Conservation (phyloP, 805 yeast genomes). For the Starmerella geochares region DNA sequence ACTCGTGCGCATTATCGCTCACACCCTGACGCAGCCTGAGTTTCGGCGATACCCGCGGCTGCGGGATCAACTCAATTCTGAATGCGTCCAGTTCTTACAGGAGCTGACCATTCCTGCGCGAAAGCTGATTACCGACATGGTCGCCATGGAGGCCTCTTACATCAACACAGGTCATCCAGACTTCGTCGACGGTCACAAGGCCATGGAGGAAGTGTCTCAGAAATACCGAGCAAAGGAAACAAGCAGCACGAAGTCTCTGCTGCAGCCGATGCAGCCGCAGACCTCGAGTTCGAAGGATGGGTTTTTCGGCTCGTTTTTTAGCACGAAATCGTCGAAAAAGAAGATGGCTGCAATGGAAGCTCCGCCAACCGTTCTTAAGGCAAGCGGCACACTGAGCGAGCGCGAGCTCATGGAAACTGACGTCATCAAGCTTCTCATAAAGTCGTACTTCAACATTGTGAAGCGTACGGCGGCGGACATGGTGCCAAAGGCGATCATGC, state of each 20-base stretch:
- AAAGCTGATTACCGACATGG: slow-evolving; percentile 71
- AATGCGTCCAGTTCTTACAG: slow-evolving; percentile 69
- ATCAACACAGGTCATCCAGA: slow-evolving; percentile 98
- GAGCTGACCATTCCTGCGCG: slow-evolving; percentile 76
- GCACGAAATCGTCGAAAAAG: slow-evolving; percentile 75
- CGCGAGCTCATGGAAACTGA: slow-evolving; percentile 95
- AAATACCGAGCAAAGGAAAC: slow-evolving; percentile 55
- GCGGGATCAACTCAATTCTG: slow-evolving; percentile 74
- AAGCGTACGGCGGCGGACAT: slow-evolving; percentile 87
- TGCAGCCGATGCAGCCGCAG: slow-evolving; percentile 52
- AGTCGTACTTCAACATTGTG: slow-evolving; percentile 84
- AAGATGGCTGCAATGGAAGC: slow-evolving; percentile 93
- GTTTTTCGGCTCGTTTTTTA: slow-evolving; percentile 91
- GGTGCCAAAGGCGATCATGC: slow-evolving; percentile 91
- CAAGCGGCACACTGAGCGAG: slow-evolving; percentile 85
- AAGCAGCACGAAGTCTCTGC: slow-evolving; percentile 73
- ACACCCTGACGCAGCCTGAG: slow-evolving; percentile 69
- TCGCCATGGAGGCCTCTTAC: slow-evolving; percentile 79
- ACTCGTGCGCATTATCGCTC: slow-evolving; percentile 78
- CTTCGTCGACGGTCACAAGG: slow-evolving; percentile 85
- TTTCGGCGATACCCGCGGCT: slow-evolving; percentile 84
- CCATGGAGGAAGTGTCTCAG: slow-evolving; percentile 86
- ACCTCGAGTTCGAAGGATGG: slow-evolving; percentile 36
- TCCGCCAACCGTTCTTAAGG: slow-evolving; percentile 89
- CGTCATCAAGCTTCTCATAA: slow-evolving; percentile 83